Evolutionary conservation across 352 stramenopile species (phyloP), one percentile per base, ranked within the genome.

Genomic region (Salisapilia sapeloensis): DNA sequence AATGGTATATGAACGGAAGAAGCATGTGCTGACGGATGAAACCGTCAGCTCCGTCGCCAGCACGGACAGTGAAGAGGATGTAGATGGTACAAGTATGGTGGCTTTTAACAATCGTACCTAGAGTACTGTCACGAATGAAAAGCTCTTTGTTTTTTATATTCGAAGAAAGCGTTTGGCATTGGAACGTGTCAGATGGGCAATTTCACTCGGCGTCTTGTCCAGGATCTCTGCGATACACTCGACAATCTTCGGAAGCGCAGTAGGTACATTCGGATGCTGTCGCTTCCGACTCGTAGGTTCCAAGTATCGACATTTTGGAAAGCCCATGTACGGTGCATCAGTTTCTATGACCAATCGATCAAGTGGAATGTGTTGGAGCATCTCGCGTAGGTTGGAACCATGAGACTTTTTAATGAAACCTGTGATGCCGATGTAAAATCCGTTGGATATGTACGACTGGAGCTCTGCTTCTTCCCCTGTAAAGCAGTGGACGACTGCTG

Each of bases 261-360:
- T 83, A 4, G 70, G 66, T 10, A 86, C 72, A 25, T 89, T 89
- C 17, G 72, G 72, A 36, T 69, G 82, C 53, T 85, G 65, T 40
- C 71, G 64, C 36, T 85, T 85, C 3, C 8, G 13, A 18, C 65
- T 39, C 3, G 14, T 21, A 0, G 20, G 1, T 29, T 80, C 64
- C 18, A 40, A 40, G 19, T 35, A 29, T 16, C 69, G 60, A 27
- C 69, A 84, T 21, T 66, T 65, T 0, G 79, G 63, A 20, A 85
- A 83, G 9, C 67, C 64, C 82, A 96, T 94, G 48, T 92, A 96
- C 17, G 85, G 85, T 31, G 82, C 78, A 49, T 96, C 82, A 4
- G 85, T 95, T 56, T 96, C 85, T 28, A 96, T 57, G 27, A 95
- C 64, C 4, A 96, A 59, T 22, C 62, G 56, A 36, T 92, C 42